Evolutionary conservation across 2,329 filamentous ascomycete species (phyloP).

Genomic region (Nemania sp.): DNA sequence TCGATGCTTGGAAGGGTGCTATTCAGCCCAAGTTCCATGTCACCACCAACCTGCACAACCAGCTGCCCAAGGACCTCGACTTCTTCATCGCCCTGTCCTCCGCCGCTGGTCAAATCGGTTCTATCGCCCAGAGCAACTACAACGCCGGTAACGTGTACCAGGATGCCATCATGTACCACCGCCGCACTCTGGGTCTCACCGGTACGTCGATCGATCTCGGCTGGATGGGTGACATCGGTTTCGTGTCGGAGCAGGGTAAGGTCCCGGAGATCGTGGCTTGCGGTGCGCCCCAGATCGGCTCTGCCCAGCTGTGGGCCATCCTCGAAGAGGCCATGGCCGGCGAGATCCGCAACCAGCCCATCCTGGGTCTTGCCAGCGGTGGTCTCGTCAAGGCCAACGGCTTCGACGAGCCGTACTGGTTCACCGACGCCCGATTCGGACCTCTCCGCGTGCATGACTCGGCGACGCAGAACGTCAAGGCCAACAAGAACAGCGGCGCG

Average conservation of each 20-base stretch:
- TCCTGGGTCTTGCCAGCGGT: constrained; percentile 36
- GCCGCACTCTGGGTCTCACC: constrained; percentile 34
- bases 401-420: constrained; percentile 40
- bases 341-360: constrained; percentile 34
- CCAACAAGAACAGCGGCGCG: constrained; percentile 25
- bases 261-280: constrained; percentile 38
- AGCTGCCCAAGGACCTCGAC: constrained; percentile 38
- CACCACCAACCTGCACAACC: constrained; percentile 37
- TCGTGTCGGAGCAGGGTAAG: constrained; percentile 38
- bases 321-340: constrained; percentile 35
- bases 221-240: constrained; percentile 38
- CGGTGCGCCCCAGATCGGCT: constrained; percentile 35
- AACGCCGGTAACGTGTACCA: constrained; percentile 40
- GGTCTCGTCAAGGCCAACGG: constrained; percentile 36
- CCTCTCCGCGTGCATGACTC: constrained; percentile 35
- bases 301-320: constrained; percentile 33
- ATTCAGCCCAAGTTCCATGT: constrained; percentile 37
- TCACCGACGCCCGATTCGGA: constrained; percentile 37
- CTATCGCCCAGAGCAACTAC: constrained; percentile 40
- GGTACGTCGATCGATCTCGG: constrained; percentile 37
- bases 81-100: constrained; percentile 40
- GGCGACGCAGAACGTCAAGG: constrained; percentile 22
- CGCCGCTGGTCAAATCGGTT: constrained; percentile 38
- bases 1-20: constrained; percentile 34
- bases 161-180: constrained; percentile 37